phyloP scores from a whole-genome alignment of 1,284 basidiomycete species.

The Kwoniella shivajii region DNA sequence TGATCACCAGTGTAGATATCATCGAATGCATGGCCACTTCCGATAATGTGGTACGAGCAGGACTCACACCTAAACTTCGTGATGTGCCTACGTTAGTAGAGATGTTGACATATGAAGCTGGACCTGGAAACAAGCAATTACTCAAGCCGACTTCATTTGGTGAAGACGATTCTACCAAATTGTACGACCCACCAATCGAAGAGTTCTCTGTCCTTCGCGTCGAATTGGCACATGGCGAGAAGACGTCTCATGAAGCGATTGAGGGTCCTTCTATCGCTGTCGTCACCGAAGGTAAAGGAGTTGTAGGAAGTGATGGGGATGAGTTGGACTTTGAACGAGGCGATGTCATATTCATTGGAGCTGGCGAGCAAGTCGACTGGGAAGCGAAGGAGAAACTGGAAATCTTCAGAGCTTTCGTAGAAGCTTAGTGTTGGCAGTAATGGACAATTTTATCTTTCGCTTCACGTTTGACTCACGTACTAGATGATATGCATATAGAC shows the following conservation, averaged over 20 bases:
- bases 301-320: slow-evolving; percentile 44
- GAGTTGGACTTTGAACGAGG: slow-evolving; percentile 64
- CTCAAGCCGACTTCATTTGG: slow-evolving; percentile 64
- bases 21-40: slow-evolving; percentile 98
- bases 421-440: slow-evolving; percentile 33
- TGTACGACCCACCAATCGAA: slow-evolving; percentile 94
- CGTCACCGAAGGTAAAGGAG: slow-evolving; percentile 70
- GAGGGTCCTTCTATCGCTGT: slow-evolving; percentile 84
- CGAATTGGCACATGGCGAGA: slow-evolving; percentile 55
- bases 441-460: too few relatives aligned
- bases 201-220: slow-evolving; percentile 87
- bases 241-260: slow-evolving; percentile 60
- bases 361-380: slow-evolving; percentile 64
- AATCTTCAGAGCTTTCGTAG: slow-evolving; percentile 77
- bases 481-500: background rate
- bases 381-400: slow-evolving; percentile 53
- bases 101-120: slow-evolving; percentile 83
- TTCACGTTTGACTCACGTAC: background rate
- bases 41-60: slow-evolving; percentile 98
- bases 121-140: slow-evolving; percentile 68
- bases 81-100: slow-evolving; percentile 87
- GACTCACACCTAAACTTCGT: slow-evolving; percentile 92
- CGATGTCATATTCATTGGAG: slow-evolving; percentile 83
- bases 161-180: slow-evolving; percentile 25
- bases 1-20: slow-evolving; percentile 65